A percentile compares a stretch with the other conserved stretches of the same genome.
Evolutionary conservation across 2,329 filamentous ascomycete species (phyloP).

Genomic region (Cladorrhinum sp.): DNA sequence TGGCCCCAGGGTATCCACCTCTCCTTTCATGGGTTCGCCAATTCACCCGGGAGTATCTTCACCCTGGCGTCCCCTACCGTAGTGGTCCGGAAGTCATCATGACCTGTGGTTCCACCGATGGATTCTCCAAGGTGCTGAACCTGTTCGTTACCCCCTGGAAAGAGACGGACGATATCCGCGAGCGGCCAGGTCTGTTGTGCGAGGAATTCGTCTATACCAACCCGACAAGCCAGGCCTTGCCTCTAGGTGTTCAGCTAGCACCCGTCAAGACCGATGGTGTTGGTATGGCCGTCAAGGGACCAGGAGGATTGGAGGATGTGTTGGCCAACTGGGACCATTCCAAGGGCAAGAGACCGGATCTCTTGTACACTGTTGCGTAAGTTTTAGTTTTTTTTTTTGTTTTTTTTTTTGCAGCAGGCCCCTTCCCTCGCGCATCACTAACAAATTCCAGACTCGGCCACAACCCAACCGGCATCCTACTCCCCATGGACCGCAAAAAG

Average conservation of each 20-base stretch:
- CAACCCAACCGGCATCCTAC: constrained; percentile 29
- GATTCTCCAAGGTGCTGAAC: constrained; percentile 73
- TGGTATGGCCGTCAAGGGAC: constrained; percentile 73
- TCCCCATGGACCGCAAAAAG: constrained; percentile 69
- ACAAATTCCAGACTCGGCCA: constrained; percentile 23
- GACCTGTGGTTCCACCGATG: constrained; percentile 81
- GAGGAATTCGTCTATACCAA: constrained; percentile 82
- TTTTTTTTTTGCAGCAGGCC: too few relatives aligned
- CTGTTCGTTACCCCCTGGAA: constrained; percentile 75
- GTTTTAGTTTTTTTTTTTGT: constrained; percentile 33
- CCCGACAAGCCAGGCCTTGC: constrained; percentile 63
- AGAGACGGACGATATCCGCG: constrained; percentile 61
- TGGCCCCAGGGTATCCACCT: constrained; percentile 76
- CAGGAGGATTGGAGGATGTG: constrained; percentile 72
- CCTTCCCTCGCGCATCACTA: not conserved
- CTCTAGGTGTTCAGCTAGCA: constrained; percentile 69
- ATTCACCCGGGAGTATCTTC: constrained; percentile 72
- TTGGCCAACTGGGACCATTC: constrained; percentile 76
- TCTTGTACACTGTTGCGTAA: constrained; percentile 88
- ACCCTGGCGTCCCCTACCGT: constrained; percentile 76
- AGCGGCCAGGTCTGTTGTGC: constrained; percentile 73
- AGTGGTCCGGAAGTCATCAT: constrained; percentile 74
- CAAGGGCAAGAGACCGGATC: constrained; percentile 71
- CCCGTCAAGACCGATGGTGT: constrained; percentile 73
- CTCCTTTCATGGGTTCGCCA: constrained; percentile 74